Base-by-base conservation (phyloP, 371 early-diverging fungal species). In the Syncephalastrum contaminatum region DNA sequence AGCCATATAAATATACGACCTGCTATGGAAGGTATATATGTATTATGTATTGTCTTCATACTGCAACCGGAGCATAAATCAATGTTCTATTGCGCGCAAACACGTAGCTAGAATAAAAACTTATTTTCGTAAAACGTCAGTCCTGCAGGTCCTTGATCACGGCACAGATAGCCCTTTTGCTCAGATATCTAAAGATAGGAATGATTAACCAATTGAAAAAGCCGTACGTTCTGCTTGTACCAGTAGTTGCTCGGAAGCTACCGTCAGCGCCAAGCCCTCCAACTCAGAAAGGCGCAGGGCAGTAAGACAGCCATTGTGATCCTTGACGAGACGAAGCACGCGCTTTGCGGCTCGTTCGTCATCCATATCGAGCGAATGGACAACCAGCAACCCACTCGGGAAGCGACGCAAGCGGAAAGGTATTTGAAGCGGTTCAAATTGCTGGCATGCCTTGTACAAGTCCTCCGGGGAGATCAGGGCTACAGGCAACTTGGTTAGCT, bases 401-500 rank as follows among this genome's bases (percentile, higher is more conserved):
- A 92, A 93, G 61, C 75, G 73, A 21, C 91, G 81, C 58, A 93
- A 50, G 18, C 88, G 78, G 48, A 90, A 82, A 1, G 92, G 91
- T 40, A 95, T 72, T 15, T 79, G 58, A 41, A 92, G 65, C 2
- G 57, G 52, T 56, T 80, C 82, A 59, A 93, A 92, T 58, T 80
- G 74, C 16, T 69, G 68, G 54, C 87, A 85, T 19, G 92, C 88
- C 51, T 85, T 87, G 51, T 83, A 83, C 20, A 94, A 73, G 77
- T 95, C 96, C 40, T 89, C 84, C 1, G 96, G 96, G 0, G 93
- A 95, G 22, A 95, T 86, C 14, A 93, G 74, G 14, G 90, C 90
- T 86, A 64, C 14, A 15, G 14, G 30, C 27, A 44, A n/a, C n/a
- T n/a, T n/a, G 40, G 3, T 52, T 50, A 27, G 50, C 30, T 39